Conservation (phyloP, 805 yeast species). For the Schwanniomyces polymorphus region DNA sequence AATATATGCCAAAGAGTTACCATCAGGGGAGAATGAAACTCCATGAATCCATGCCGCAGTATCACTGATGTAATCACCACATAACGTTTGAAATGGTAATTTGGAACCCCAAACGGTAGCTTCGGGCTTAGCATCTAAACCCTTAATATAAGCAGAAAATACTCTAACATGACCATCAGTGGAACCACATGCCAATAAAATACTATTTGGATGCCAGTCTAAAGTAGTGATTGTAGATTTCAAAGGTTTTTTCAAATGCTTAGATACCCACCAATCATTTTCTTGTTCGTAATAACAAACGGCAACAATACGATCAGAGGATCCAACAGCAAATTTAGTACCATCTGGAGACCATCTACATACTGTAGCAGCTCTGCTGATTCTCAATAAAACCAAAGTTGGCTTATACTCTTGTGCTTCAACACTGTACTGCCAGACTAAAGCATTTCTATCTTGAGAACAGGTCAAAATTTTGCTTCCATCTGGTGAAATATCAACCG, state of each 20-base stretch:
- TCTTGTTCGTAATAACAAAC: slow-evolving; percentile 94
- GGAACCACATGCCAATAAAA: slow-evolving; percentile 84
- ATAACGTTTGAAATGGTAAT: slow-evolving; percentile 88
- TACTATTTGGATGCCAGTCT: slow-evolving; percentile 93
- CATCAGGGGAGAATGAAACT: slow-evolving; percentile 79
- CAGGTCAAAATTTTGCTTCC: slow-evolving; percentile 89
- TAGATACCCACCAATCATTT: slow-evolving; percentile 99
- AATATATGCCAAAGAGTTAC: slow-evolving; percentile 75
- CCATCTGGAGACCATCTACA: slow-evolving; percentile 96
- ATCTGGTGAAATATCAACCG: slow-evolving; percentile 84
- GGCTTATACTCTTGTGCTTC: slow-evolving; percentile 68
- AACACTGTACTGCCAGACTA: slow-evolving; percentile 83
- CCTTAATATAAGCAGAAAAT: slow-evolving; percentile 85
- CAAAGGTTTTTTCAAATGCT: slow-evolving; percentile 94
- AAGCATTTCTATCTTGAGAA: slow-evolving; percentile 96
- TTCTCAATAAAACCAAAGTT: slow-evolving; percentile 86
- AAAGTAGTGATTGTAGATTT: slow-evolving; percentile 80
- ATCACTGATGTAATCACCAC: slow-evolving; percentile 71
- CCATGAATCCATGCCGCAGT: slow-evolving; percentile 92
- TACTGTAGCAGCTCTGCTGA: slow-evolving; percentile 92
- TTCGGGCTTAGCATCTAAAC: slow-evolving; percentile 79
- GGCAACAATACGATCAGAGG: slow-evolving; percentile 91
- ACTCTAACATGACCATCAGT: slow-evolving; percentile 93
- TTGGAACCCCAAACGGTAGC: slow-evolving; percentile 91
- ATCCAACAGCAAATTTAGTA: slow-evolving; percentile 94